A percentile compares a stretch with the other conserved stretches of the same genome.
Conservation (phyloP, 2,329 filamentous ascomycete species). For the Hansfordia pulvinata region DNA sequence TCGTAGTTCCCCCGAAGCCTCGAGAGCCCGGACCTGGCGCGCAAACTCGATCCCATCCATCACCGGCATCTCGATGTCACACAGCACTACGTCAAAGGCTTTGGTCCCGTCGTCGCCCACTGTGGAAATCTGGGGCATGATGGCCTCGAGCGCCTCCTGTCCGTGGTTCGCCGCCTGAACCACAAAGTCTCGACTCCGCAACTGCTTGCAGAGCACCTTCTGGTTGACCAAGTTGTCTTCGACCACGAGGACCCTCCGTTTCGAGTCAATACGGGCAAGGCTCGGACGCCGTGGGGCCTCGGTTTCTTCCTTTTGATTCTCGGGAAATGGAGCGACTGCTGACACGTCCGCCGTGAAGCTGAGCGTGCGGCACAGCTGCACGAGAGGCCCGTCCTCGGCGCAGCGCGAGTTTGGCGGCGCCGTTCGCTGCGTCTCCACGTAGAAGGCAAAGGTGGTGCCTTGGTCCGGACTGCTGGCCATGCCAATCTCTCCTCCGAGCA, state of each 20-base stretch:
- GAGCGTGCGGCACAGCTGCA: slow-evolving; percentile 3
- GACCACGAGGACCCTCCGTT: slow-evolving; percentile 32
- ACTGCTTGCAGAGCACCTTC: slow-evolving; percentile 36
- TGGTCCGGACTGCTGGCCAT: slow-evolving; percentile 53
- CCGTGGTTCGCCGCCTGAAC: slow-evolving; percentile 44
- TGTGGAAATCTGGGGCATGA: slow-evolving; percentile 4
- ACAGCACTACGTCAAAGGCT: slow-evolving; percentile 11
- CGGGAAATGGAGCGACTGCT: slow-evolving; percentile 6
- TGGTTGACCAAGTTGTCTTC: slow-evolving; percentile 51
- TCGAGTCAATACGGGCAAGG: too few relatives aligned
- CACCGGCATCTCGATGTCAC: slow-evolving; percentile 15
- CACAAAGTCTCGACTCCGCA: slow-evolving; percentile 32
- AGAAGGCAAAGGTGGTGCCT: slow-evolving; percentile 67
- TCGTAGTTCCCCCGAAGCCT: slow-evolving; percentile 5
- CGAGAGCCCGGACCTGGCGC: slow-evolving; percentile 9
- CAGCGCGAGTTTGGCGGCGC: slow-evolving; percentile 4
- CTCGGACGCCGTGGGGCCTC: too few relatives aligned
- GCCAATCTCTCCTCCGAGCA: slow-evolving; percentile 70
- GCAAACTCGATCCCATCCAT: slow-evolving; percentile 14
- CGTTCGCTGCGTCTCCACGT: slow-evolving; percentile 38
- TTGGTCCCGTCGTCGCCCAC: neutral
- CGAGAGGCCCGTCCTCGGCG: neutral
- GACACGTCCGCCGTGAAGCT: slow-evolving; percentile 5
- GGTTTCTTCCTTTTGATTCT: slow-evolving; percentile 20
- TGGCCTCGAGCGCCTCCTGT: slow-evolving; percentile 33